These are phyloP conservation scores for Tilletia indica DNA, from an alignment of 1,284 basidiomycete species.

Conservation along the genomic window DNA sequence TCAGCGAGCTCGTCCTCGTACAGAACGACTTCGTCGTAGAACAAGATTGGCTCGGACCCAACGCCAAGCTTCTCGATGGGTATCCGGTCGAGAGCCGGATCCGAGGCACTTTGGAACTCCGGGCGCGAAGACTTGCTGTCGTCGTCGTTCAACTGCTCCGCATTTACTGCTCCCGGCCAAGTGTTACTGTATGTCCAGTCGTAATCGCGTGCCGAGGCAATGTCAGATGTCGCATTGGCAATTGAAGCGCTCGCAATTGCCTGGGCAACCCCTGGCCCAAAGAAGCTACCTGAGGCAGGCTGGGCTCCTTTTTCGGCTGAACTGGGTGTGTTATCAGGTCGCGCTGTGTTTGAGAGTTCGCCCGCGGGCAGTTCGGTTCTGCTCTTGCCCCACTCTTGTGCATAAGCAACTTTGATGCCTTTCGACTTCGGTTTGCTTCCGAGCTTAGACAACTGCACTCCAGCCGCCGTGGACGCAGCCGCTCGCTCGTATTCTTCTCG, in stretches of 20 bases:
- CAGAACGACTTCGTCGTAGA: conserved; percentile 54
- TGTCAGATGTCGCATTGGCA: conserved; percentile 25
- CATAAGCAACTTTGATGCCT: conserved; percentile 83
- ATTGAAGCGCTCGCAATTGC: conserved; percentile 2
- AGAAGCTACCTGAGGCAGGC: background rate
- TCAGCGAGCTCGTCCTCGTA: conserved; percentile 55
- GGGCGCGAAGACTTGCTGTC: background rate
- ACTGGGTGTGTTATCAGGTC: no score
- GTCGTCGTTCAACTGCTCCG: conserved; percentile 12
- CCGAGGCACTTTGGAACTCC: conserved; percentile 33
- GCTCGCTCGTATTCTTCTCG: conserved; percentile 12
- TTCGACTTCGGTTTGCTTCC: conserved; percentile 36
- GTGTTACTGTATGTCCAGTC: conserved; percentile 98
- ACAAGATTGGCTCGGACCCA: conserved; percentile 50
- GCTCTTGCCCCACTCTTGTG: conserved; percentile 87
- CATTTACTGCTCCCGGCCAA: conserved; percentile 65
- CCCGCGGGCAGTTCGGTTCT: conserved; percentile 61
- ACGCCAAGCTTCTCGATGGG: conserved; percentile 49
- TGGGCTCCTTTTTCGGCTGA: background rate
- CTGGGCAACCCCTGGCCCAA: background rate
- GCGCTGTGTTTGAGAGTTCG: no score
- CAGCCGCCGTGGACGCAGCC: background rate
- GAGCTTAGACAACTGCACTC: background rate
- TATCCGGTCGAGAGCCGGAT: conserved; percentile 48
- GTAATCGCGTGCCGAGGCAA: conserved; percentile 60